Evolutionary conservation across 2,329 filamentous ascomycete species (phyloP).

Genomic region (Helminthosporium solani): DNA sequence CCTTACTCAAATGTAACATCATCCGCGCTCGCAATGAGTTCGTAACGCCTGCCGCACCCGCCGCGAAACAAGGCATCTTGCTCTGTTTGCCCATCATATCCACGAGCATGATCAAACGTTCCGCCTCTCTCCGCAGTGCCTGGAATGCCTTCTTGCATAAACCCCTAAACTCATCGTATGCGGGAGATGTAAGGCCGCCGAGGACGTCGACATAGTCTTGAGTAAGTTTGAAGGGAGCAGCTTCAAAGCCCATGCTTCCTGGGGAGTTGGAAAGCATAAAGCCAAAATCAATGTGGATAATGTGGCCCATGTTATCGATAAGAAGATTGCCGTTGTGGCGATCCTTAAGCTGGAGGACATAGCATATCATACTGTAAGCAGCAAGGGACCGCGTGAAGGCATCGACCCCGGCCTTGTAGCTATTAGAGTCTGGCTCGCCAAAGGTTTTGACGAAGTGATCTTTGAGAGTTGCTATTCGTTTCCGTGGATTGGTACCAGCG

Average conservation of each 20-base stretch:
- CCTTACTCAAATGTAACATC: slow-evolving; percentile 77
- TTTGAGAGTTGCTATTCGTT: slow-evolving; percentile 75
- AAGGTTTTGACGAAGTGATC: slow-evolving; percentile 82
- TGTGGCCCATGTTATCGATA: slow-evolving; percentile 82
- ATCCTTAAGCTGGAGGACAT: slow-evolving; percentile 81
- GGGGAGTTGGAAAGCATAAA: slow-evolving; percentile 89
- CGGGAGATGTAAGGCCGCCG: slow-evolving; percentile 68
- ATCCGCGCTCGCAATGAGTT: slow-evolving; percentile 71
- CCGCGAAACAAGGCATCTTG: slow-evolving; percentile 78
- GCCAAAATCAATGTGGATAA: slow-evolving; percentile 86
- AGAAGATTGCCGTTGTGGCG: slow-evolving; percentile 84
- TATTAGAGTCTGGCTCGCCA: slow-evolving; percentile 66
- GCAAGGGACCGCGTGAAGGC: slow-evolving; percentile 81
- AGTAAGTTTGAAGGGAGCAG: slow-evolving; percentile 82
- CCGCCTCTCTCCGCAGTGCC: slow-evolving; percentile 74
- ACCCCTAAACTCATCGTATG: slow-evolving; percentile 74
- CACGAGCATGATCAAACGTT: slow-evolving; percentile 78
- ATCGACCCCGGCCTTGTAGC: slow-evolving; percentile 70
- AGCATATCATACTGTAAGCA: slow-evolving; percentile 82
- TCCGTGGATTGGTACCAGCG: slow-evolving; percentile 68
- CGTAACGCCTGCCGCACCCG: slow-evolving; percentile 70
- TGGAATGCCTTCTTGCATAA: slow-evolving; percentile 84
- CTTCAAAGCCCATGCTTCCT: slow-evolving; percentile 81
- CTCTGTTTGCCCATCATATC: slow-evolving; percentile 82
- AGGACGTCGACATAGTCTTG: slow-evolving; percentile 84